Evolutionary conservation across 352 stramenopile species (phyloP), one percentile per base, ranked within the genome.

Genomic region (Globisporangium spinosum): DNA sequence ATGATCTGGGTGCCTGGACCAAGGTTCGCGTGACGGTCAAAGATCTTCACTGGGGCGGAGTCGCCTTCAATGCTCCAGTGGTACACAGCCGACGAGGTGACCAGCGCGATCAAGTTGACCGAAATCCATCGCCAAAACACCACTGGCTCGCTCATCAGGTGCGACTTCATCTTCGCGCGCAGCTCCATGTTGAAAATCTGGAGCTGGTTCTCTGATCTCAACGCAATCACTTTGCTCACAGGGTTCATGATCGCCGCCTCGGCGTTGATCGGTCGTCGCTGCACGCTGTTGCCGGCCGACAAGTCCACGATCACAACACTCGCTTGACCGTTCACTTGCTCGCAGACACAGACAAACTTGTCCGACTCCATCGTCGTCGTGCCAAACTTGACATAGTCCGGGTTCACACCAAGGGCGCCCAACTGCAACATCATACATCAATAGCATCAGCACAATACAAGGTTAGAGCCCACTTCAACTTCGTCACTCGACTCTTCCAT

Each of bases 161-260:
- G 88, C 66, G 87, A 97, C 82, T 99, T 99, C 80, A 99, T 94
- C 82, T 99, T 99, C n/a, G 88, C 85, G 55, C 98, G 97, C n/a
- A 98, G 85, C 72, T 99, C 97, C 69, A 99, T 94, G 83, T 99
- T 99, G 85, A 99, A 99, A 72, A 99, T 98, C 87, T 99, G 98
- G 70, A 99, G 90, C 75, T 97, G 96, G 72, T 94, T 94, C 70
- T 94, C 87, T n/a, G 89, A 85, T 27, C 88, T 83, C 64, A 96
- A 62, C 23, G 88, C 88, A 67, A 96, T 96, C 17, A 96, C 88
- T 74, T 96, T 96, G 73, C 85, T 90, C 51, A 97, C 86, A n/a
- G 98, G 98, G 85, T 99, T 99, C 98, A 99, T 99, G 68, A 99
- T 98, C 58, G 98, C 97, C n/a, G 97, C 98, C 75, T 99, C 98